Evolutionary conservation across 805 yeast genomes (phyloP), one percentile per base, ranked within the genome.

Genomic region (Pichia phayaonensis): DNA sequence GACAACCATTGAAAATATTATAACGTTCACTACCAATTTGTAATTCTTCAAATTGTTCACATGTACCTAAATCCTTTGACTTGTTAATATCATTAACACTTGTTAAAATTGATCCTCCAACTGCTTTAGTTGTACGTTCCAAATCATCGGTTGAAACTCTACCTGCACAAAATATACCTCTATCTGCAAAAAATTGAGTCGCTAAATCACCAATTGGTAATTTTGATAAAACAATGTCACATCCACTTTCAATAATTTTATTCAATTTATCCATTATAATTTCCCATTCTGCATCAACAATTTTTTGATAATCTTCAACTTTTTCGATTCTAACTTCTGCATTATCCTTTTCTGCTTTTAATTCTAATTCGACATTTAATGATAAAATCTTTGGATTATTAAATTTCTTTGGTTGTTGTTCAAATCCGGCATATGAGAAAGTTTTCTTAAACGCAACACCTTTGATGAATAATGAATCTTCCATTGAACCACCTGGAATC

Each of bases 231-330:
- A 94, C 96, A 50, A 94, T 88, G 63, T 88, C 83, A 34, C 97
- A 97, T 24, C 98, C 98, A 3, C 95, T 77, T 24, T 75, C 76
- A 59, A 81, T 84, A 57, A 94, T 85, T 47, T 88, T 84, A 62
- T 87, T 85, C 58, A 94, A 77, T 71, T 94, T 94, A 64, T 84
- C 79, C 61, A 86, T 76, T 57, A 94, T 94, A 58, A 94, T 86
- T 66, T 87, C 81, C 98, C 99, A 94, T 70, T 94, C 99, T n/a
- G 99, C 99, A 69, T 94, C 98, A 20, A 94, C 99, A 51, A 94
- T 85, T 34, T 84, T 89, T 73, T 94, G 99, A 70, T 94, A 94
- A 61, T 92, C 97, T 52, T 80, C 78, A 50, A 94, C 97, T 66
- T 90, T 85, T 61, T 88, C 95, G 46, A 94, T 94, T 59, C 99